A percentile compares a stretch with the other conserved stretches of the same genome.
Conservation (phyloP, 139 green algal genomes). For the Pseudopediastrum boryanum region DNA sequence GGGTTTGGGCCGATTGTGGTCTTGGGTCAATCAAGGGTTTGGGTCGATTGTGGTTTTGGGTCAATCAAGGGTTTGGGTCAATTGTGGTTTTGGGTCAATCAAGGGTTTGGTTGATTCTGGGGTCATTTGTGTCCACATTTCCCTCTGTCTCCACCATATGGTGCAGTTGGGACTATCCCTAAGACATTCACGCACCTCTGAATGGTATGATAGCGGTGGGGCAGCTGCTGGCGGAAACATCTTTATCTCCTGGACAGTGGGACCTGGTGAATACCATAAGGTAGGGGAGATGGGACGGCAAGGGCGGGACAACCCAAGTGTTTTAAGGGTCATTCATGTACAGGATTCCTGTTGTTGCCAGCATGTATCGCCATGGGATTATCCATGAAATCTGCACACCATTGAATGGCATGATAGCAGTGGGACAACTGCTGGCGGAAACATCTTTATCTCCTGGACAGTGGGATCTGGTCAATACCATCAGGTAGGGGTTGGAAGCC, state of each 20-base stretch:
- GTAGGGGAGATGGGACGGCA: neutral
- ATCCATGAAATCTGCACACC: slow-evolving; percentile 94
- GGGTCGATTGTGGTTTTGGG: too few species aligned
- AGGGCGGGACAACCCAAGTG: too few species aligned
- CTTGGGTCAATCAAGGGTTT: too few species aligned
- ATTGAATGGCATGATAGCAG: slow-evolving; percentile 94
- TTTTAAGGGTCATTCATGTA: too few species aligned
- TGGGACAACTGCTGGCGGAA: slow-evolving; percentile 84
- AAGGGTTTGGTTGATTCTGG: too few species aligned
- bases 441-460: slow-evolving; percentile 71
- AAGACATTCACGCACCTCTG: slow-evolving; percentile 94
- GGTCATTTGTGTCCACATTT: too few species aligned
- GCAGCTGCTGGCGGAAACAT: slow-evolving; percentile 81
- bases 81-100: too few species aligned
- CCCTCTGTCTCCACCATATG: neutral
- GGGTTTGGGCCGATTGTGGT: too few species aligned
- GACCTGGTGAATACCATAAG: slow-evolving; percentile 90
- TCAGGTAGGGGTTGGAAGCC: slow-evolving; percentile 10
- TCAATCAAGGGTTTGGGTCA: too few species aligned
- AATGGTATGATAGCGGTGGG: slow-evolving; percentile 95
- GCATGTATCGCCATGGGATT: slow-evolving; percentile 59
- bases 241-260: slow-evolving; percentile 70
- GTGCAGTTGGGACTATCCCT: neutral
- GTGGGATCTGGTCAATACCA: slow-evolving; percentile 70
- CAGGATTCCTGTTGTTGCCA: too few species aligned